phyloP scores from a whole-genome alignment of 176 grass and related monocot species.

The Luzula sylvatica region DNA sequence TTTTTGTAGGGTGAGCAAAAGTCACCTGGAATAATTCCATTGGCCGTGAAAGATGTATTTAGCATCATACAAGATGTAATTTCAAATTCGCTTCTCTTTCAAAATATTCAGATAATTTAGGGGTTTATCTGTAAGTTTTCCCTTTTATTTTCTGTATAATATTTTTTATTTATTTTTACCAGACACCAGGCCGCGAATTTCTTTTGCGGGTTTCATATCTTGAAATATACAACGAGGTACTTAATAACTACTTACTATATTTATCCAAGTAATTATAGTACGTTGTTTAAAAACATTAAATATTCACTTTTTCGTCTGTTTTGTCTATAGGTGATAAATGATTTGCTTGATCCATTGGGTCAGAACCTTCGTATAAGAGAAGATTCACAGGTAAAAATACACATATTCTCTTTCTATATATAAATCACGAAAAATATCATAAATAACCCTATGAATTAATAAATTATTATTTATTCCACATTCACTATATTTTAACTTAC shows the following conservation, averaged over 20 bases:
- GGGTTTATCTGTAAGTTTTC: background rate
- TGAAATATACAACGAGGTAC: constrained; percentile 99
- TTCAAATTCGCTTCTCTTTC: constrained; percentile 12
- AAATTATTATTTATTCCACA: background rate
- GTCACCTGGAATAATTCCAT: constrained; percentile 92
- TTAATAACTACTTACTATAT: constrained; percentile 14
- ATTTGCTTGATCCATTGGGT: constrained; percentile 85
- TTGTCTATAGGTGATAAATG: constrained; percentile 80
- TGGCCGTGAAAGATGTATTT: constrained; percentile 98
- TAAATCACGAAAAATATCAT: background rate
- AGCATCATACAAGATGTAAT: constrained; percentile 99
- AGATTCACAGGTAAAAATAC: constrained; percentile 63
- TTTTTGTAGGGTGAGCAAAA: constrained; percentile 85
- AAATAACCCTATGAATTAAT: background rate
- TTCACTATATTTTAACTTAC: background rate
- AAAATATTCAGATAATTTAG: background rate
- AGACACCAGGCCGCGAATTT: constrained; percentile 97
- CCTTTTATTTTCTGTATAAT: constrained; percentile 14
- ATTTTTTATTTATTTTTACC: constrained; percentile 29
- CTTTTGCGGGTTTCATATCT: constrained; percentile 98
- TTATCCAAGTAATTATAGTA: background rate
- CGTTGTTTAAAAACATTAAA: constrained; percentile 12
- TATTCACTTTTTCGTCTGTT: background rate
- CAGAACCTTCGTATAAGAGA: constrained; percentile 97
- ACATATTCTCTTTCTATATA: constrained; percentile 11